Evolutionary conservation across 352 stramenopile species (phyloP), one percentile per base, ranked within the genome.

Genomic region (Proteromonas lacertae): DNA sequence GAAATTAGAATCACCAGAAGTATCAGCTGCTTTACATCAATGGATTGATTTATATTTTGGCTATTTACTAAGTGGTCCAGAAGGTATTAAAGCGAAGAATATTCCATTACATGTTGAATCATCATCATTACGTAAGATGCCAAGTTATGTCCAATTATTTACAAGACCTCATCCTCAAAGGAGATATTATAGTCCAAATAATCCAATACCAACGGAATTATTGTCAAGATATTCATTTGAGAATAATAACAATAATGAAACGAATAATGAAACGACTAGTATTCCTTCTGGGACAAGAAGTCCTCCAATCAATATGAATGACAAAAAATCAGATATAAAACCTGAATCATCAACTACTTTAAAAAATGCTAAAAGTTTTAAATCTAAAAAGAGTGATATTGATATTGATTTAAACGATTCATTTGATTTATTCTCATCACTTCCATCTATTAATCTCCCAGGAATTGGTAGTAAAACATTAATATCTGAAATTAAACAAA

Each of bases 1-100:
- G 4, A 70, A 90, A 53, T 62, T 93, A 5, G 79, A 93, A 45
- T 76, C 64, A 31, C 51, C 71, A 1, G 31, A 69, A 17, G 74
- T 90, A 4, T 87, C 67, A 13, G 25, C 25, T 2, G 36, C 63
- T 8, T 47, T 93, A 4, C 77, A 90, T 47, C 44, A 57, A 12
- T 93, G 79, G 79, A 90, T 93, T 42, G 74, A 92, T 43, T 50
- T 93, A n/a, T 90, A 78, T 42, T 93, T 93, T 47, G 79, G 79
- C 2, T 56, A 62, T 18, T 57, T 55, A 7, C 48, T 88, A 14
- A 62, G 49, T 34, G 73, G 73, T 2, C 52, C 73, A 8, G 48
- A 46, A 19, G 70, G 73, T 13, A 51, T 87, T 10, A 43, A 49
- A 2, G 57, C 78, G 36, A 90, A 87, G 47, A 90, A 90, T 34